Percentiles rank a stretch among this genome's conserved stretches.
Conservation (phyloP, 306 rosid genomes). For the Cucurbita pepo region DNA sequence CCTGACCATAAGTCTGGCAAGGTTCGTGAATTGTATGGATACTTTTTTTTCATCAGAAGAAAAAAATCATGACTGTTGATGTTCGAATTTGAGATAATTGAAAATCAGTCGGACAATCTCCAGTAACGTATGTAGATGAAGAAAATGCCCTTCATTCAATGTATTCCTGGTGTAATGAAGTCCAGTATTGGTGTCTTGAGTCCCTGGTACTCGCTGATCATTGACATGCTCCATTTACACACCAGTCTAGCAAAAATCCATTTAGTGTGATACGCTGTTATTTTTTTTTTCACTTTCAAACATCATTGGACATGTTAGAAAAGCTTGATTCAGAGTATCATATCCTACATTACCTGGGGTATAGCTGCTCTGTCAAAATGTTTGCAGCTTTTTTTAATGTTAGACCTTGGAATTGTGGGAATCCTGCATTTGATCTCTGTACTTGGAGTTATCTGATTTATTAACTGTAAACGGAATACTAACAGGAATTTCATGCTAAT, state of each 20-base stretch:
- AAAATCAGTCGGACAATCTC: neutral
- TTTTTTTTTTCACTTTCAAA: neutral
- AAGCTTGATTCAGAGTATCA: neutral
- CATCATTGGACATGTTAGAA: neutral
- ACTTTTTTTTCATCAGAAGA: neutral
- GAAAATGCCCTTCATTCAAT: neutral
- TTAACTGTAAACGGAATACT: neutral
- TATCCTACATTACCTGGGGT: neutral
- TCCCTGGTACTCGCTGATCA: neutral
- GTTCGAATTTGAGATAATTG: neutral
- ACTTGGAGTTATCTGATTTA: neutral
- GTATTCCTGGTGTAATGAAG: neutral
- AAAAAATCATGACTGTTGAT: neutral
- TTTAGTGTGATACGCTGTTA: neutral
- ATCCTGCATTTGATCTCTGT: neutral
- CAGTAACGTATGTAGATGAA: neutral
- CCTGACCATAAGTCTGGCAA: slow-evolving; percentile 96
- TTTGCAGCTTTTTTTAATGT: neutral
- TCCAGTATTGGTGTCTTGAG: neutral
- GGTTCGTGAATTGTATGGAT: slow-evolving; percentile 28
- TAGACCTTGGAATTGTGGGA: neutral
- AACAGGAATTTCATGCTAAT: neutral
- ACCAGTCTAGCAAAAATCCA: neutral
- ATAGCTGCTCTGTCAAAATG: neutral
- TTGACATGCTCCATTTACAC: neutral